Conservation (phyloP, 495 filamentous ascomycete genomes). For the Extremus antarcticus region DNA sequence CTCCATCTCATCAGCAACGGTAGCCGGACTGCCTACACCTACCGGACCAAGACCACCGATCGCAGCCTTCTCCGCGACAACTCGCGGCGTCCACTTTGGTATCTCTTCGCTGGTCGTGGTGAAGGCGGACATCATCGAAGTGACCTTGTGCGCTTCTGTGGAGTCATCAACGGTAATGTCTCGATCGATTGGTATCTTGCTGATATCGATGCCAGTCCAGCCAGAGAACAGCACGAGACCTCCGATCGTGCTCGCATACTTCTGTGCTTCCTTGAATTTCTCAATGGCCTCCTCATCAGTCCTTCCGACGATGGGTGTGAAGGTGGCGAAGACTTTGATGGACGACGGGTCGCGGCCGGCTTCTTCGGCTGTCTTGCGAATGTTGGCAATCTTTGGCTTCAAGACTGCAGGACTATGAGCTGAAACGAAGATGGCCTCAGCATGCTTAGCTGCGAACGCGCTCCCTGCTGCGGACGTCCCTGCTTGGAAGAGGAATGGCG, state of each 20-base stretch:
- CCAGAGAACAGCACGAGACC: conserved; percentile 49
- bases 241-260: conserved; percentile 43
- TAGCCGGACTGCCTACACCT: conserved; percentile 9
- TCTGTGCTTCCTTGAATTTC: conserved; percentile 42
- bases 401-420: conserved; percentile 42
- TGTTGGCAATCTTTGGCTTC: conserved; percentile 42
- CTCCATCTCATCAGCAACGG: conserved; percentile 20
- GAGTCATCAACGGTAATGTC: conserved; percentile 44
- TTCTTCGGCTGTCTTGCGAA: conserved; percentile 40
- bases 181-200: conserved; percentile 44
- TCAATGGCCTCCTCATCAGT: conserved; percentile 47
- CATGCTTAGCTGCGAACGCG: conserved; percentile 49
- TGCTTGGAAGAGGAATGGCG: conserved; percentile 54
- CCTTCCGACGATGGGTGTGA: conserved; percentile 45
- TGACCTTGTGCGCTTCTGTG: conserved; percentile 42
- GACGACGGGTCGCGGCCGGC: conserved; percentile 43
- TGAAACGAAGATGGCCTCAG: conserved; percentile 50
- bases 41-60: conserved; percentile 19
- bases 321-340: conserved; percentile 50
- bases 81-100: conserved; percentile 15
- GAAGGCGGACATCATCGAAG: conserved; percentile 41
- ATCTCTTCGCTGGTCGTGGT: conserved; percentile 21
- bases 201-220: conserved; percentile 54
- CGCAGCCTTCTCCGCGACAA: conserved; percentile 11
- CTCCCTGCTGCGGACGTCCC: conserved; percentile 49